Base-by-base conservation (phyloP, 352 stramenopile genomes). In the Pythium oligandrum region DNA sequence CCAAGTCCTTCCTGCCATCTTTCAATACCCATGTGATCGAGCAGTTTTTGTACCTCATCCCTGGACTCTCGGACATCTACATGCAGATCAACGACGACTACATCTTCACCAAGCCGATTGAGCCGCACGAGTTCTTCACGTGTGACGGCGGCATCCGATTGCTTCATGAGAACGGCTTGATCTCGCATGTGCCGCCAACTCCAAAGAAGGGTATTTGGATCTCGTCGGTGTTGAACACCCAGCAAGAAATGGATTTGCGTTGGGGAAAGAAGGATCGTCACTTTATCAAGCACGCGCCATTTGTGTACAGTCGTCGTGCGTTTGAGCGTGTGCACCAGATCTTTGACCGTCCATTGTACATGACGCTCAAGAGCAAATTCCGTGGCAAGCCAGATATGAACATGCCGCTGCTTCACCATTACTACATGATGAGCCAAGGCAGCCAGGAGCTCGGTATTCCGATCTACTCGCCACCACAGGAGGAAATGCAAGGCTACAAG, bases 11-110 rank as follows among this genome's bases (percentile, higher is more conserved):
- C 56, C 61, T 95, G 37, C 85, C 83, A 9, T 88, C 79, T 26
- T 95, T 93, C 66, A 93, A 95, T 70, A 93, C 85, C 47, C 77
- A 95, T 66, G 83, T 93, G 44, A 89, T 95, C 40, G 85, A 95
- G 66, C 85, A 95, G 66, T 95, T 92, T 56, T 55, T 95, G 51
- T 88, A 95, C 59, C 53, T 78, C 12, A 93, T 95, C 49, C 85
- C 85, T 2, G 85, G 81, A 0, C 71, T 95, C 31, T 91, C 85
- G 45, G 85, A 95, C 53, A 83, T 90, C 44, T 95, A 83, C 64
- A 93, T 95, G 70, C 83, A 95, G 55, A 70, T 95, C 51, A 95
- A 95, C 61, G 85, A 95, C 63, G 85, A 95, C 70, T 95, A 93
- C 60, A 64, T 95, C 44, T 95, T 95, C 58, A 84, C 78, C 40